phyloP scores from a whole-genome alignment of 2,329 filamentous ascomycete species.

The Shiraia bambusicola region DNA sequence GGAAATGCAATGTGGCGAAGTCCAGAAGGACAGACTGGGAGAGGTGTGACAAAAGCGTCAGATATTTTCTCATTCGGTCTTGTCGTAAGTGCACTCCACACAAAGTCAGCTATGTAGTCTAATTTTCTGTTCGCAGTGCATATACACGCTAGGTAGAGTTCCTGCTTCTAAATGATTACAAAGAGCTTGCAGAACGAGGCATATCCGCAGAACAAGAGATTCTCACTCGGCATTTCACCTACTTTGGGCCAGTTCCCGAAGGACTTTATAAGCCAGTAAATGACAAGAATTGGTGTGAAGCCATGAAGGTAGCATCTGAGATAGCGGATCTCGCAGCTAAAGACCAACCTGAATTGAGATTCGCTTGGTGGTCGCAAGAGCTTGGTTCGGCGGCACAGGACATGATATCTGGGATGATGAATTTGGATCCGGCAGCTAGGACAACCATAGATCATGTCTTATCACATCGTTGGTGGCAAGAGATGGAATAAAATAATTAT shows the following conservation, averaged over 20 bases:
- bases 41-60: conserved; percentile 37
- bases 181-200: conserved; percentile 30
- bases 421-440: conserved; percentile 36
- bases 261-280: conserved; percentile 31
- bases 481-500: conserved; percentile 13
- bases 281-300: conserved; percentile 26
- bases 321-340: conserved; percentile 26
- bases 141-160: conserved; percentile 38
- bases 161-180: conserved; percentile 34
- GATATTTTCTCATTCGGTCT: conserved; percentile 45
- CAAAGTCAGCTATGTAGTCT: conserved; percentile 5
- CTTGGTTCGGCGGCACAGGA: conserved; percentile 28
- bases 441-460: conserved; percentile 40
- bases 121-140: no score
- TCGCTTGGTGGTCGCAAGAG: conserved; percentile 29
- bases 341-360: conserved; percentile 30
- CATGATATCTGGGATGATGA: conserved; percentile 42
- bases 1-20: no score
- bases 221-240: neutral
- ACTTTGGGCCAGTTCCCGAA: conserved; percentile 8
- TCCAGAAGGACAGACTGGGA: conserved; percentile 42
- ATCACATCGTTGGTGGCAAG: conserved; percentile 36
- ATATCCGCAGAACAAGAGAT: conserved; percentile 10
- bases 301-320: conserved; percentile 25
- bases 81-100: conserved; percentile 34